Evolutionary conservation across 148 eudicot genomes (phyloP).

Genomic region (Salicornia ramosissima): DNA sequence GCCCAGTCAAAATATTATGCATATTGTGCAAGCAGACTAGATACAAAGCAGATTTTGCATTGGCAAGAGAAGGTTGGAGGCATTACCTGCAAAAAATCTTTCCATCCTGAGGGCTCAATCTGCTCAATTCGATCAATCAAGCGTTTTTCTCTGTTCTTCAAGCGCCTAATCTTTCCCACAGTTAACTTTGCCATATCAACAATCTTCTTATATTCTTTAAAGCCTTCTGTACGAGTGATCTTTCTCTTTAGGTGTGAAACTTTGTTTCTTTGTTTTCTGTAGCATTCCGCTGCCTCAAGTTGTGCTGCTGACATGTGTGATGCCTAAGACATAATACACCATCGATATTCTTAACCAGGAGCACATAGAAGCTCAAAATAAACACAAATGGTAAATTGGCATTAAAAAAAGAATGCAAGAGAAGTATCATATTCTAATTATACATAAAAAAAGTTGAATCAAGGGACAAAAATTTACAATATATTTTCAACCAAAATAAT

Average conservation of each 20-base stretch:
- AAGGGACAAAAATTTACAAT: neutral
- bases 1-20: neutral
- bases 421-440: neutral
- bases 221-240: conserved; percentile 84
- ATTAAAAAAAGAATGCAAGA: neutral
- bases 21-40: neutral
- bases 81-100: conserved; percentile 93
- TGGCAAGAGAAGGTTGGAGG: neutral
- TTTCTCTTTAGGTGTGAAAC: conserved; percentile 80
- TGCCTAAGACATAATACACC: conserved; percentile 38
- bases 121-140: conserved; percentile 72
- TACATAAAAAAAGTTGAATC: neutral
- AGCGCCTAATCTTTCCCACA: conserved; percentile 76
- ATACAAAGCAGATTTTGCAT: neutral
- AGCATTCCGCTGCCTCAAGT: conserved; percentile 63
- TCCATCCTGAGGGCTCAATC: conserved; percentile 99
- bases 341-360: neutral
- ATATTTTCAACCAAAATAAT: neutral
- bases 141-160: conserved; percentile 73
- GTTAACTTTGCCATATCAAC: conserved; percentile 61
- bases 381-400: neutral
- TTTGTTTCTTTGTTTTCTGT: conserved; percentile 84
- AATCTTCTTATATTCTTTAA: conserved; percentile 83
- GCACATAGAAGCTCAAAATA: conserved; percentile 1
- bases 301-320: conserved; percentile 57